These are phyloP conservation scores for Erucastrum elatum DNA, from an alignment of 345 rosid species.

Conservation along the genomic window DNA sequence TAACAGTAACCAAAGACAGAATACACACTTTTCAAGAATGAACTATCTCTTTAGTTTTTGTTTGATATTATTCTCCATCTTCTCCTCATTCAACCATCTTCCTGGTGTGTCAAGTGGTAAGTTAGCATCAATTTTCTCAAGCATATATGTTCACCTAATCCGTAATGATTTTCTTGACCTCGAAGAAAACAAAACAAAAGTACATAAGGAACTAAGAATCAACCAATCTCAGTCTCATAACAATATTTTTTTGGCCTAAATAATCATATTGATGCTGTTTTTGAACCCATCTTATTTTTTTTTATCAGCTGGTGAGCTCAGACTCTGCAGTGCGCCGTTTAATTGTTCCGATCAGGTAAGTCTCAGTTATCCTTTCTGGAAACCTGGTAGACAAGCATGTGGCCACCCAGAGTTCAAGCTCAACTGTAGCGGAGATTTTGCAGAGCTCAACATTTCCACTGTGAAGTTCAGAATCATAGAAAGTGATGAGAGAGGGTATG, in stretches of 20 bases:
- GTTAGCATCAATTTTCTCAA: not conserved
- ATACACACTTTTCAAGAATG: not conserved
- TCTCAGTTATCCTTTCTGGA: constrained; percentile 37
- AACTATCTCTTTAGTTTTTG: not conserved
- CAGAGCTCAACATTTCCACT: constrained; percentile 24
- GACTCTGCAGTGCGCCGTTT: not conserved
- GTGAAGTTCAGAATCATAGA: constrained; percentile 30
- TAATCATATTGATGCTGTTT: not conserved
- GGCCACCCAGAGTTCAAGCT: constrained; percentile 40
- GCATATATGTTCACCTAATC: not conserved
- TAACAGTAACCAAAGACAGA: not conserved
- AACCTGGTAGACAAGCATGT: not conserved
- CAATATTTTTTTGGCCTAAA: not conserved
- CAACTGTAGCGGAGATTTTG: not conserved
- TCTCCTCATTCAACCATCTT: not conserved
- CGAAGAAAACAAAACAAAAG: not conserved
- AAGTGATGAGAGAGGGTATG: not conserved
- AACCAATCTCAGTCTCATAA: not conserved
- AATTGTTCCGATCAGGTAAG: not conserved
- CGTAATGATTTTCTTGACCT: not conserved
- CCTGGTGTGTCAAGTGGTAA: constrained; percentile 1
- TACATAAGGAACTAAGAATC: not conserved
- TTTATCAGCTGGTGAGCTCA: not conserved
- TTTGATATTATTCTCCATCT: not conserved
- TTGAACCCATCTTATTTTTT: not conserved